A percentile compares a stretch with the other conserved stretches of the same genome.
These are phyloP conservation scores for Hirschfeldia incana DNA, from an alignment of 345 rosid genomes.

Conservation along the genomic window DNA sequence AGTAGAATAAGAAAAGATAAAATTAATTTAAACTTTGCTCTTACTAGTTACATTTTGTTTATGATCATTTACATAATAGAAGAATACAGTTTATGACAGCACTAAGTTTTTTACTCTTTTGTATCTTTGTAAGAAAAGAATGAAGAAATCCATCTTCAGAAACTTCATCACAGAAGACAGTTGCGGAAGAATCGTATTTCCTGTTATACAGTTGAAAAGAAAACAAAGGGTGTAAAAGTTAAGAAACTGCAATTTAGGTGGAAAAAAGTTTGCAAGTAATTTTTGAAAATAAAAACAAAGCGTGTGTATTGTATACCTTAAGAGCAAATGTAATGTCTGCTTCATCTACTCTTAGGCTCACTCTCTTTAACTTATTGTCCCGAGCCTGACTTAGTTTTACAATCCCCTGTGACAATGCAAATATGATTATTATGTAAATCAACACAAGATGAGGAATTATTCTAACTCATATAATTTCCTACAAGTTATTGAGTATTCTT, in stretches of 20 bases:
- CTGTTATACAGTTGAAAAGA: slow-evolving; percentile 43
- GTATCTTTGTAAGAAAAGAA: slow-evolving; percentile 25
- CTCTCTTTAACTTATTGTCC: slow-evolving; percentile 67
- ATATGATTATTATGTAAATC: neutral
- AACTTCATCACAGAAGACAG: slow-evolving; percentile 57
- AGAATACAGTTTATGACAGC: slow-evolving; percentile 3
- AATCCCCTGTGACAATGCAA: slow-evolving; percentile 56
- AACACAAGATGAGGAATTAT: neutral
- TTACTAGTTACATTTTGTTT: slow-evolving; percentile 1
- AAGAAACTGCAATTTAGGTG: neutral
- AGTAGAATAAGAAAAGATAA: too few relatives aligned
- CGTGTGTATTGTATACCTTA: slow-evolving; percentile 48
- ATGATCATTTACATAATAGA: slow-evolving; percentile 4
- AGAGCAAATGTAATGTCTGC: slow-evolving; percentile 79
- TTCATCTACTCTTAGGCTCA: slow-evolving; percentile 69
- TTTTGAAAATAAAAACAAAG: neutral
- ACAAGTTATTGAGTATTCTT: neutral
- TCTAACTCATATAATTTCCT: neutral
- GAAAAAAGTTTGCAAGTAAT: neutral
- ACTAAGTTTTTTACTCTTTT: neutral
- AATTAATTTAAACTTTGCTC: neutral
- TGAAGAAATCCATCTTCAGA: neutral
- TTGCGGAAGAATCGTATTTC: slow-evolving; percentile 85
- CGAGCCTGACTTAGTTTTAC: slow-evolving; percentile 72
- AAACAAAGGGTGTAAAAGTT: neutral